Base-by-base conservation (phyloP, 306 rosid genomes). In the Senna siamea region DNA sequence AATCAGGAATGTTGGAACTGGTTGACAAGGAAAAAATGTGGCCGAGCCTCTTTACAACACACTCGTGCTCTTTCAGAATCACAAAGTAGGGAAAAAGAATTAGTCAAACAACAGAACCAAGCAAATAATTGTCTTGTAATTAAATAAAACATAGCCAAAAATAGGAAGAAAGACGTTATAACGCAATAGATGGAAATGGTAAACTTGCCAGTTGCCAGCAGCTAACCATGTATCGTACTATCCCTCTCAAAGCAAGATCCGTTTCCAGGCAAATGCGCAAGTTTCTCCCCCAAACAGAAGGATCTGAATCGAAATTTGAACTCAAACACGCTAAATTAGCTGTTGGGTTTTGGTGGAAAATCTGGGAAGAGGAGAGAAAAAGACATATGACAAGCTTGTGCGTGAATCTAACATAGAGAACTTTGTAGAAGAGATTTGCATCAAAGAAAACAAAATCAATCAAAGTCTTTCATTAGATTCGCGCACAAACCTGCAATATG, bases 391-490 rank as follows among this genome's bases (percentile, higher is more conserved):
- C 79, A 30, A 80, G 76, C 74, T 74, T 80, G 83, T 80, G 83
- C 83, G 83, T 80, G 83, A 80, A 80, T 80, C 83, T 80, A 79
- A 52, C 37, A 14, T 1, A 5, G n/a, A n/a, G n/a, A n/a, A n/a
- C n/a, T n/a, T n/a, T n/a, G n/a, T n/a, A n/a, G n/a, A n/a, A n/a
- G n/a, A n/a, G n/a, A n/a, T n/a, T n/a, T n/a, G n/a, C n/a, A n/a
- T n/a, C 6, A 32, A 12, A 30, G 14, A 44, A 4, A 66, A 26
- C 1, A 32, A 34, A 46, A n/a, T 51, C 50, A 15, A 12, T n/a
- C 55, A n/a, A 56, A 43, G 34, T 30, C 1, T 37, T 19, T 18
- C 12, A 11, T 75, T 34, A 74, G 79, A 79, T 60, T 59, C 68
- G 60, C 61, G 3, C 76, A 74, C 72, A 69, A 80, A 80, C 83